Conservation (phyloP, 805 yeast genomes). For the Wickerhamiella lipophila region DNA sequence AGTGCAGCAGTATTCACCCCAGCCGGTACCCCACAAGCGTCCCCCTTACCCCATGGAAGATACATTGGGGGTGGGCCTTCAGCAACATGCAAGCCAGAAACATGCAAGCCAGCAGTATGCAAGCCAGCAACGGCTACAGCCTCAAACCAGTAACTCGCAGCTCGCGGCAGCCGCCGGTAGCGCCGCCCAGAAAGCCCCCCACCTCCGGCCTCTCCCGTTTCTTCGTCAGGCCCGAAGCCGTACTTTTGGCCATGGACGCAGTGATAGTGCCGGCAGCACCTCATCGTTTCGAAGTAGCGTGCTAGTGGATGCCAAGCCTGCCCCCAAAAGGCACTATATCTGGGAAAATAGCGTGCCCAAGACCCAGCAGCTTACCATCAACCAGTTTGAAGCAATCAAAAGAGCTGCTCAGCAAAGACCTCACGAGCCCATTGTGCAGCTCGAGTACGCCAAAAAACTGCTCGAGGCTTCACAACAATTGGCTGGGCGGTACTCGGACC, state of each 20-base stretch:
- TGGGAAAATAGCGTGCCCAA: constrained; percentile 5
- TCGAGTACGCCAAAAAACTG: constrained; percentile 49
- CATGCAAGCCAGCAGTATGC: neutral
- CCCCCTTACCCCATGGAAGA: constrained; percentile 5
- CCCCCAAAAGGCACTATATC: constrained; percentile 9
- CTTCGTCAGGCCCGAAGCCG: constrained; percentile 1
- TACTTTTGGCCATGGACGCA: constrained; percentile 4
- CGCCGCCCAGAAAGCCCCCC: neutral
- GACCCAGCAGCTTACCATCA: constrained; percentile 19
- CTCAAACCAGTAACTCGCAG: neutral
- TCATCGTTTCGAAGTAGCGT: neutral
- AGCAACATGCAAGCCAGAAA: neutral
- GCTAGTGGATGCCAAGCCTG: constrained; percentile 11
- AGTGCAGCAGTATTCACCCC: neutral
- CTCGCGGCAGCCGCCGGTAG: neutral
- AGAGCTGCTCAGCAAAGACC: constrained; percentile 25
- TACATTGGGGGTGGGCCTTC: neutral
- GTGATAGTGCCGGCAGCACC: constrained; percentile 4
- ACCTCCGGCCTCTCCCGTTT: neutral
- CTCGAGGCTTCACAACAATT: constrained; percentile 34
- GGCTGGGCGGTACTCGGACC: constrained; percentile 29
- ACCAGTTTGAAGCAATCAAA: constrained; percentile 24
- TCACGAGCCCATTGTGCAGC: constrained; percentile 39
- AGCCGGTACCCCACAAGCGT: neutral
- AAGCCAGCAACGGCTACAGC: neutral